Evolutionary conservation across 2,329 filamentous ascomycete species (phyloP).

Genomic region (Hymenoscyphus fraxineus): DNA sequence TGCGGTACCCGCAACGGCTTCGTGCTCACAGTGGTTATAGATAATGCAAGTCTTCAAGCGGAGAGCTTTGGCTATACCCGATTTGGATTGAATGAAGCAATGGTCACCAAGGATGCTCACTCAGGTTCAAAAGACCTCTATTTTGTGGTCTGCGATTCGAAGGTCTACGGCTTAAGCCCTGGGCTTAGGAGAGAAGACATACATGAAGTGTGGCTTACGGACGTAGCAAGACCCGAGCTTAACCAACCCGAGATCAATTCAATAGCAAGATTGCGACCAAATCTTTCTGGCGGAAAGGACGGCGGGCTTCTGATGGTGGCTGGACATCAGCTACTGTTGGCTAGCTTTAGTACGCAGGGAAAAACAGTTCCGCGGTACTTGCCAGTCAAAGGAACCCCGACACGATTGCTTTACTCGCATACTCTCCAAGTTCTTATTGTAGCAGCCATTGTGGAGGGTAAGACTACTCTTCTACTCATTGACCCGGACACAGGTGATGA

Average conservation of each 20-base stretch:
- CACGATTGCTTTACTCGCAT: slow-evolving; percentile 51
- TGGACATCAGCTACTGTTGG: slow-evolving; percentile 48
- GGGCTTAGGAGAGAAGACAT: slow-evolving; percentile 12
- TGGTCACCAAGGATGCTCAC: slow-evolving; percentile 26
- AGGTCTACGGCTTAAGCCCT: slow-evolving; percentile 34
- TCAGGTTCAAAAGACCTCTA: slow-evolving; percentile 30
- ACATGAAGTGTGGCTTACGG: slow-evolving; percentile 48
- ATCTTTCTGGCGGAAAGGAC: slow-evolving; percentile 19
- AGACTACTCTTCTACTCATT: slow-evolving; percentile 52
- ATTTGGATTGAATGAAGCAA: slow-evolving; percentile 29
- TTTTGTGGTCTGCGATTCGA: slow-evolving; percentile 48
- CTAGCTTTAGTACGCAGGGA: slow-evolving; percentile 46
- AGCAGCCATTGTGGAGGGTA: slow-evolving; percentile 43
- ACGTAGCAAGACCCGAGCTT: slow-evolving; percentile 45
- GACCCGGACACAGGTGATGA: slow-evolving; percentile 52
- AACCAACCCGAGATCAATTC: slow-evolving; percentile 47
- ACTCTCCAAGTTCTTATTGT: slow-evolving; percentile 51
- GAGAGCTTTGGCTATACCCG: slow-evolving; percentile 19
- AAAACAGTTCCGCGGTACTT: slow-evolving; percentile 50
- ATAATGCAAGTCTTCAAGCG: slow-evolving; percentile 15
- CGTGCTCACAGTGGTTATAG: slow-evolving; percentile 25
- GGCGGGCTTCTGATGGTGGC: slow-evolving; percentile 46
- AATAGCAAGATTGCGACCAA: slow-evolving; percentile 42
- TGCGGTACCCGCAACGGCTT: slow-evolving; percentile 33
- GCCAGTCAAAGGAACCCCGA: slow-evolving; percentile 37